Evolutionary conservation across 441 rosid genomes (phyloP), one percentile per base, ranked within the genome.

Genomic region (Populus tomentosa): DNA sequence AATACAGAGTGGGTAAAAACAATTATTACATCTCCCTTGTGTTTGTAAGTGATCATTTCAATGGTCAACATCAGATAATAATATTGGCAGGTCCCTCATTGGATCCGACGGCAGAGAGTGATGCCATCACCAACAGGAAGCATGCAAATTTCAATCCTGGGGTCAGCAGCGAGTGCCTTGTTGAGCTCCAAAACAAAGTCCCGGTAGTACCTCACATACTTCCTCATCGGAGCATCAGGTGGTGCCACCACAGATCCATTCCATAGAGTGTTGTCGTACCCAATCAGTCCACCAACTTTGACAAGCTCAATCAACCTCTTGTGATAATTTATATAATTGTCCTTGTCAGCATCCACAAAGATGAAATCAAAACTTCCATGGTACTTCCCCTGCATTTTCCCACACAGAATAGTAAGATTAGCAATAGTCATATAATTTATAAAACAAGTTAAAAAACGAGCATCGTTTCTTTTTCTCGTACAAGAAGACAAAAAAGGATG

Each of bases 261-360:
- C 99, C 99, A 96, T 18, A 96, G 82, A 83, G 99, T 96, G 90
- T 96, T 96, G 90, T 96, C 99, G 82, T 96, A 96, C 32, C 97
- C 99, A 67, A 96, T 90, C 73, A 96, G 46, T 9, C 98, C 99
- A 2, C 98, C 98, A 8, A 96, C 87, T 73, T 91, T 96, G 66
- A 94, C 93, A 42, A 96, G 83, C 7, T 94, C 96, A 3, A 92
- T 89, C 76, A 91, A 50, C 76, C 98, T 89, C 81, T 89, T 83
- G 81, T 96, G 98, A 84, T 96, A 96, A 87, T 96, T 92, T 4
- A 89, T 14, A 86, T 96, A 94, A 86, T 96, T 96, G 90, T 91
- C 97, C 78, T 96, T 96, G 80, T 96, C 98, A 50, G 98, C 98
- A 73, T 96, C 99, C 81, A 96, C 99, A 74, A 96, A 92, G 23